phyloP scores from a whole-genome alignment of 148 eudicot genomes.

The Vaccinium macrocarpon region DNA sequence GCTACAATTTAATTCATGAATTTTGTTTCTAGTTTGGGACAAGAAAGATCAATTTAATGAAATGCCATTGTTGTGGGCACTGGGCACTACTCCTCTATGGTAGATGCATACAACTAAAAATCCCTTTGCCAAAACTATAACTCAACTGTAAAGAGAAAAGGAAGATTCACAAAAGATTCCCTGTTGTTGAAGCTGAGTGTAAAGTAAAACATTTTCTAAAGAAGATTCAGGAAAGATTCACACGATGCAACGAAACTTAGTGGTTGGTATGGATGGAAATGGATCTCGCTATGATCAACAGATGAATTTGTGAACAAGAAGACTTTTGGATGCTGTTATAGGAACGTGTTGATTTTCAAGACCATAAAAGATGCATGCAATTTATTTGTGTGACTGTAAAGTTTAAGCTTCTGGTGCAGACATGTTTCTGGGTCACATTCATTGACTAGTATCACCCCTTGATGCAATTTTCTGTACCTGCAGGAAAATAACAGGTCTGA shows the following conservation, averaged over 20 bases:
- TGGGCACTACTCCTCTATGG: background rate
- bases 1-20: background rate
- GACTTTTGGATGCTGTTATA: background rate
- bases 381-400: background rate
- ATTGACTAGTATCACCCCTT: conserved; percentile 2
- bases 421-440: conserved; percentile 6
- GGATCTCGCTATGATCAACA: background rate
- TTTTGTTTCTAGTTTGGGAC: background rate
- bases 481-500: conserved; percentile 91
- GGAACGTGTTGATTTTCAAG: background rate
- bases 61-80: too few species aligned
- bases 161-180: background rate
- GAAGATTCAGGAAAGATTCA: background rate
- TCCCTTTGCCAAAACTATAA: background rate
- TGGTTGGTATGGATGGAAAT: background rate
- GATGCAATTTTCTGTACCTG: conserved; percentile 23
- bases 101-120: background rate
- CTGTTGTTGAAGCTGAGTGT: background rate
- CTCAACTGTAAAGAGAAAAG: background rate
- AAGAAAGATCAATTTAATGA: background rate
- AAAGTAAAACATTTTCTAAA: background rate
- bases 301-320: conserved; percentile 1
- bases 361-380: background rate
- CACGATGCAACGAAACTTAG: background rate
- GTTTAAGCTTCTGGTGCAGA: background rate